phyloP scores from a whole-genome alignment of 805 yeast genomes.

The Barnettozyma sucrosica region DNA sequence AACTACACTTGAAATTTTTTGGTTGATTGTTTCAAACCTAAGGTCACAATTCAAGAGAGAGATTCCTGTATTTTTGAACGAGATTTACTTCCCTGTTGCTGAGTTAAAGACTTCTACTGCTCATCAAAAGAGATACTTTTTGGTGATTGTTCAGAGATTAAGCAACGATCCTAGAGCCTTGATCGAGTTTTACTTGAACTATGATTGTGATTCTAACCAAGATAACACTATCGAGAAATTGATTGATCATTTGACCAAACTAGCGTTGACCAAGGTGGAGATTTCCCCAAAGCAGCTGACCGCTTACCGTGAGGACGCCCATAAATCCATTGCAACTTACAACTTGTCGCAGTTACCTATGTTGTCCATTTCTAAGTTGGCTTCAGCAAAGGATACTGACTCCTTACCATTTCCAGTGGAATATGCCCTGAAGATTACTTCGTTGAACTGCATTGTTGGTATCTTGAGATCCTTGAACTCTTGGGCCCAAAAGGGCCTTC shows the following conservation, averaged over 20 bases:
- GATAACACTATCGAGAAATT: conserved; percentile 83
- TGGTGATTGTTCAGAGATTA: conserved; percentile 73
- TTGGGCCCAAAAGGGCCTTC: conserved; percentile 74
- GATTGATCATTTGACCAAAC: conserved; percentile 64
- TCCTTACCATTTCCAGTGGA: conserved; percentile 58
- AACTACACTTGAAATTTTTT: conserved; percentile 85
- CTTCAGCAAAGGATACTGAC: conserved; percentile 52
- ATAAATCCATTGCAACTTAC: conserved; percentile 64
- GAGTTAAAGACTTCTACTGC: conserved; percentile 88
- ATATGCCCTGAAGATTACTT: conserved; percentile 75
- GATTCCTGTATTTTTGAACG: conserved; percentile 88
- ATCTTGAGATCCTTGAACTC: conserved; percentile 73
- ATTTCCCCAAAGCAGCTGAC: conserved; percentile 63
- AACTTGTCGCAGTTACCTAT: conserved; percentile 71
- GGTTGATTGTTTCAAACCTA: conserved; percentile 78
- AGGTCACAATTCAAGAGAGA: conserved; percentile 88
- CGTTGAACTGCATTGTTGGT: conserved; percentile 76
- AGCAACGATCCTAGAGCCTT: conserved; percentile 86
- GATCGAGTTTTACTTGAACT: conserved; percentile 89
- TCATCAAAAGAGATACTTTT: conserved; percentile 86
- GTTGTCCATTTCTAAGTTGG: conserved; percentile 61
- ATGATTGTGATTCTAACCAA: conserved; percentile 81
- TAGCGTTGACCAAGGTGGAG: conserved; percentile 65
- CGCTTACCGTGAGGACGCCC: conserved; percentile 44
- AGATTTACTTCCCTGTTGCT: conserved; percentile 88